Base-by-base conservation (phyloP, 177 flowering plant genomes). In the Vitis hybrid region DNA sequence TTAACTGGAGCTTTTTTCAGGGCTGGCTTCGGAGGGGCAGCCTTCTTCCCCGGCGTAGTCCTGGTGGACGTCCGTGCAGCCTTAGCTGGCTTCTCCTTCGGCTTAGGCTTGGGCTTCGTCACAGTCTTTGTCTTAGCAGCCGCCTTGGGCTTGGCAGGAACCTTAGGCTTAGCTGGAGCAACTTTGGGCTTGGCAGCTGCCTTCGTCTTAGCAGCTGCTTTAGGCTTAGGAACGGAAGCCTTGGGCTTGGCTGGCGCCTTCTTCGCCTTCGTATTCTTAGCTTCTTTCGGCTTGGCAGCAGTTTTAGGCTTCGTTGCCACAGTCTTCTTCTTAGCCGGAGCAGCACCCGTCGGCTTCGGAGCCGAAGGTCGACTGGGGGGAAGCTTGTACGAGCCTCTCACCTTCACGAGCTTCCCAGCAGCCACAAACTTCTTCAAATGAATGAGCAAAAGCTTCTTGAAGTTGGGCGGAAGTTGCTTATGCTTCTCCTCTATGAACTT, bases 401-500 rank as follows among this genome's bases (percentile, higher is more conserved):
- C 87, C 68, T 83, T 86, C 0, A 76, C 83, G 19, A 86, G 67
- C 75, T 81, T 81, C 0, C 73, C 88, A 46, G 71, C 49, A 8
- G 79, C 62, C 3, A 81, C 87, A 51, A 81, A 74, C 76, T 81
- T 85, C 84, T 77, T 86, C 85, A 86, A 70, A 63, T 79, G 80
- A 51, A 74, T 64, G 13, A 83, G 62, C 75, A 86, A 68, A 18
- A 81, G 70, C 81, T 81, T 86, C 88, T 56, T 82, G 76, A 86
- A 86, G 74, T 78, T 83, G 0, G 80, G 16, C 0, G 90, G 85
- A 21, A 86, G 69, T 4, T 73, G 46, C 78, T 78, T 83, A 3
- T 86, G 82, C 75, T 83, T 84, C 68, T 82, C 89, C 19, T 86
- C 89, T 10, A 77, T 56, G 60, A 81, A 79, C 80, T 82, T 82